These are phyloP conservation scores for Pelagophyceae sp. DNA, from an alignment of 352 stramenopile species.

Conservation along the genomic window DNA sequence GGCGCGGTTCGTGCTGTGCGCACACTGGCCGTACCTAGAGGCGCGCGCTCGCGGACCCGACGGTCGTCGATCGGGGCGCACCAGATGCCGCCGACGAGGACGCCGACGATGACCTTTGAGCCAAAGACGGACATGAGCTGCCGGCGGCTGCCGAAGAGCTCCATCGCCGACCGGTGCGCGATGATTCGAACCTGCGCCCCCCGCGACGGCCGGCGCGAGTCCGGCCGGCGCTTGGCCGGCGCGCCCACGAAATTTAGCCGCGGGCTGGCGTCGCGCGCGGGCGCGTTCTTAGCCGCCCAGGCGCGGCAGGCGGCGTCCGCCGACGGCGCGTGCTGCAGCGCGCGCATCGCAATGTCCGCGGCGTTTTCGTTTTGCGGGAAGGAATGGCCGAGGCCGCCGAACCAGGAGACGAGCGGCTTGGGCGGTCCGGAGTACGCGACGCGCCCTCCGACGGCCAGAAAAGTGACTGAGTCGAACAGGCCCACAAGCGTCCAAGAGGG, in stretches of 20 bases:
- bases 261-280: not conserved
- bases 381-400: slow-evolving; percentile 14
- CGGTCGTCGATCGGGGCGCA: no score
- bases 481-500: slow-evolving; percentile 43
- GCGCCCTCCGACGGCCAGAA: slow-evolving; percentile 31
- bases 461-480: slow-evolving; percentile 47
- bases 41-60: no score
- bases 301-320: not conserved
- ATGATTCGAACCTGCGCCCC: not conserved
- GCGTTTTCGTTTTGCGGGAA: slow-evolving; percentile 21
- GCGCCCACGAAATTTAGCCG: no score
- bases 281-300: not conserved
- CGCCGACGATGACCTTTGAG: slow-evolving; percentile 10
- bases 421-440: slow-evolving; percentile 18
- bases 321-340: slow-evolving; percentile 3
- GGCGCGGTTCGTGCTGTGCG: not conserved
- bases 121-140: slow-evolving; percentile 14
- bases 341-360: slow-evolving; percentile 21
- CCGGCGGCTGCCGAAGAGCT: not conserved
- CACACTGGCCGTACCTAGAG: not conserved
- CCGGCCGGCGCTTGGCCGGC: no score
- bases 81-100: slow-evolving; percentile 21
- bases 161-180: no score
- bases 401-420: slow-evolving; percentile 7
- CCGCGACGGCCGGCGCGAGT: no score